Conservation (phyloP, 2,329 filamentous ascomycete genomes). For the Claviceps sp. region DNA sequence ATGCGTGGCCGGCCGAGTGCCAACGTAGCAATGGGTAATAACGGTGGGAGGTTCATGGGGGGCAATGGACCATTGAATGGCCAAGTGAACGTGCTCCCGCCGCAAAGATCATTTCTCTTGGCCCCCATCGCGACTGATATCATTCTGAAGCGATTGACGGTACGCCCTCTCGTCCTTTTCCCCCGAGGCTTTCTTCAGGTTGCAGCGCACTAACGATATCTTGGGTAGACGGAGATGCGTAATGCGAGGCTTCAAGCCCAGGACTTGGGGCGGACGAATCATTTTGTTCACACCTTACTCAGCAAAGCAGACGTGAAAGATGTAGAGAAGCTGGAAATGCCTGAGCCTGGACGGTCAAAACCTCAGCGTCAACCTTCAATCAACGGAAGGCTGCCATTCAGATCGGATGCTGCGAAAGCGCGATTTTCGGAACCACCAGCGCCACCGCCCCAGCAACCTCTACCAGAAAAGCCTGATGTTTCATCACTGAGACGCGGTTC, state of each 20-base stretch:
- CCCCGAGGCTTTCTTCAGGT: not conserved
- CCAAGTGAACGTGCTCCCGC: conserved; percentile 46
- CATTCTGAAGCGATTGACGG: conserved; percentile 56
- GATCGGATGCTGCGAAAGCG: conserved; percentile 57
- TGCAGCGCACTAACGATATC: not conserved
- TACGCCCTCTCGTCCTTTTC: conserved; percentile 12
- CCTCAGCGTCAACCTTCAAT: conserved; percentile 27
- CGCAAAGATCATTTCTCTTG: conserved; percentile 74
- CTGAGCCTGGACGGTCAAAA: conserved; percentile 33
- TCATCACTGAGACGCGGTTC: conserved; percentile 61
- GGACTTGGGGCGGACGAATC: conserved; percentile 68
- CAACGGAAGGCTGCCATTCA: conserved; percentile 42
- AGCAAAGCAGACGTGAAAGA: conserved; percentile 56
- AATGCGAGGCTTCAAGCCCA: conserved; percentile 76
- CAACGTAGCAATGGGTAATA: conserved; percentile 48
- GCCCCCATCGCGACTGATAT: conserved; percentile 87
- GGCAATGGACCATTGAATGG: conserved; percentile 31
- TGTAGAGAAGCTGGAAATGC: conserved; percentile 34
- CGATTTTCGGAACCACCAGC: conserved; percentile 88
- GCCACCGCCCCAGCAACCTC: conserved; percentile 80
- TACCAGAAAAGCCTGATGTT: conserved; percentile 83
- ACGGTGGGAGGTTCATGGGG: conserved; percentile 47
- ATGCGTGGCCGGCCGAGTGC: conserved; percentile 58
- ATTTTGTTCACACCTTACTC: conserved; percentile 66
- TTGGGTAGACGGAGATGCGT: conserved; percentile 65